Conservation (phyloP, 768 basidiomycete genomes). For the Candolleomyces aberdarensis region DNA sequence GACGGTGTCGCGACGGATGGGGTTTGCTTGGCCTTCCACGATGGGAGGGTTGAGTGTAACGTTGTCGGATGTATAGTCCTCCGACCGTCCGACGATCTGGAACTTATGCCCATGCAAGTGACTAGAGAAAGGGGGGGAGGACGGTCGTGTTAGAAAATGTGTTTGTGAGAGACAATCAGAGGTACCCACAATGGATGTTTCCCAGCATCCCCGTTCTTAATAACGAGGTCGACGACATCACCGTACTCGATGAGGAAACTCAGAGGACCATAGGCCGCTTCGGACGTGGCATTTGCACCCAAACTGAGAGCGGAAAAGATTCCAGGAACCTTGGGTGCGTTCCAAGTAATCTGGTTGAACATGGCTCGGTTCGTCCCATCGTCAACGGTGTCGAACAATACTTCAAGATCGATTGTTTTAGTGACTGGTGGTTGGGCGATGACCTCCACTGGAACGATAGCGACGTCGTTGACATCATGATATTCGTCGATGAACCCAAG, state of each 20-base stretch:
- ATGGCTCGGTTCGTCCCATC: constrained; percentile 85
- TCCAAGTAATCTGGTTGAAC: constrained; percentile 70
- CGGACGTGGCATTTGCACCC: constrained; percentile 66
- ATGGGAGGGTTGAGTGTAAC: constrained; percentile 77
- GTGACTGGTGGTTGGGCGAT: constrained; percentile 50
- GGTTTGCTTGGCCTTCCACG: constrained; percentile 77
- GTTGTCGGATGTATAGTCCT: constrained; percentile 72
- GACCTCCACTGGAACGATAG: constrained; percentile 59
- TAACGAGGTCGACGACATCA: constrained; percentile 73
- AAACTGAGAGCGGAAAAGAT: constrained; percentile 76
- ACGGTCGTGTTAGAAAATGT: neutral
- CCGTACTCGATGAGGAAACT: constrained; percentile 74
- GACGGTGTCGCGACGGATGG: constrained; percentile 89
- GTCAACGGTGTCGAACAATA: constrained; percentile 78
- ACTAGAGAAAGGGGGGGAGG: constrained; percentile 37
- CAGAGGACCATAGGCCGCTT: constrained; percentile 72
- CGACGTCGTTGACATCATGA: constrained; percentile 60
- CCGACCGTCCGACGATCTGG: constrained; percentile 72
- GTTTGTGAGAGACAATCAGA: neutral
- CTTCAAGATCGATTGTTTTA: constrained; percentile 64
- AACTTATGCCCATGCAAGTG: constrained; percentile 89
- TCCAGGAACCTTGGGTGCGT: constrained; percentile 68
- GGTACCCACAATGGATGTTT: constrained; percentile 79
- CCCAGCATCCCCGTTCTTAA: constrained; percentile 69
- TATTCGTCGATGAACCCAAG: constrained; percentile 55